Evolutionary conservation across 2,329 filamentous ascomycete species (phyloP).

Genomic region (Drechslerella coelobrocha): DNA sequence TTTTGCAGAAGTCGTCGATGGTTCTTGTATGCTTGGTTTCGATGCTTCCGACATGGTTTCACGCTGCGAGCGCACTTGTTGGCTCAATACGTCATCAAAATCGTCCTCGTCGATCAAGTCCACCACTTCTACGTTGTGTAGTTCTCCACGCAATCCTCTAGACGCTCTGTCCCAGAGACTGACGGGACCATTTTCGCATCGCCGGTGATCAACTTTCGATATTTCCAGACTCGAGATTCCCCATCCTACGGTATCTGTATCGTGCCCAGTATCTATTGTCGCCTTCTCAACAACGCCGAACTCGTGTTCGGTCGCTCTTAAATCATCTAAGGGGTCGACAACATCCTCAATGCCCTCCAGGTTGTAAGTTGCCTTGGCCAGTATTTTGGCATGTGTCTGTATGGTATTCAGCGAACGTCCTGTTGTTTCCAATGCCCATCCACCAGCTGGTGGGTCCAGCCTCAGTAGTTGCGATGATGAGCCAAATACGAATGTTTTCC

Average conservation of each 20-base stretch:
- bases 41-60: not conserved
- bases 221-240: constrained; percentile 40
- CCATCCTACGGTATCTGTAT: constrained; percentile 41
- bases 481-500: constrained; percentile 40
- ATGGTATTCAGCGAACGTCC: constrained; percentile 35
- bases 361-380: constrained; percentile 20
- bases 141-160: constrained; percentile 16
- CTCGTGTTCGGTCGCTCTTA: not conserved
- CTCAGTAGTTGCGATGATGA: constrained; percentile 35
- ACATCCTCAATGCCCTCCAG: constrained; percentile 15
- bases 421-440: constrained; percentile 36
- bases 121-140: constrained; percentile 31
- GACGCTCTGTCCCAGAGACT: constrained; percentile 25
- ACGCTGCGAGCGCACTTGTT: constrained; percentile 14
- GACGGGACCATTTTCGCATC: not conserved
- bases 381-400: constrained; percentile 41
- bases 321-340: not conserved
- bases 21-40: not conserved
- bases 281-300: not conserved
- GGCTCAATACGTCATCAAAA: constrained; percentile 31
- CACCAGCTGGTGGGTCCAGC: constrained; percentile 21
- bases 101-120: constrained; percentile 43
- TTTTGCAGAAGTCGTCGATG: not conserved
- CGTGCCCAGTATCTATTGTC: constrained; percentile 15
- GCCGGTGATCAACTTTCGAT: not conserved